Evolutionary conservation across 371 early-diverging fungal species (phyloP), one percentile per base, ranked within the genome.

Genomic region (Encephalitozoon intestinalis): DNA sequence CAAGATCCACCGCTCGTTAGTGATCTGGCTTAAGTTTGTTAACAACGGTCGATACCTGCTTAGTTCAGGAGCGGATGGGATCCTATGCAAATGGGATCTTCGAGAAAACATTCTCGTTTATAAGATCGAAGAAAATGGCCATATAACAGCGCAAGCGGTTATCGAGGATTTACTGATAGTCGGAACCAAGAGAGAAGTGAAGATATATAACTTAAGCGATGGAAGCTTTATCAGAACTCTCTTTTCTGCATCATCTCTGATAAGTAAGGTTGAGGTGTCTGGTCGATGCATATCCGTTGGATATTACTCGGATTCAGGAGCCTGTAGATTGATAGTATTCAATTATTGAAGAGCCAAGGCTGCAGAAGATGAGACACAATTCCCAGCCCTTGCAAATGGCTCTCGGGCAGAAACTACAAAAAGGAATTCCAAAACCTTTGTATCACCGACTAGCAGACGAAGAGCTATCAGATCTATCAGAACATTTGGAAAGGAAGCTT

Each of bases 51-150:
- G 63, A 37, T 76, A 63, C 72, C n/a, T 83, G 31, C 51, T 82
- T 25, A 77, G 80, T n/a, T 58, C 79, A 5, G 82, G 80, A 6
- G 70, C 70, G 23, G 78, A 77, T 68, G 78, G 83, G n/a, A 53
- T 34, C 11, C 11, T 84, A 11, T 34, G 50, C 37, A 81, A 80
- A 58, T 84, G 81, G 79, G 68, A 80, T 44, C 8, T 81, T 53
- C 4, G 28, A 25, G 75, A 43, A 30, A 34, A 63, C 4, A 40
- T 18, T 30, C 28, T 71, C 3, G 63, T 67, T 0, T 82, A 78
- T 58, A 67, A 21, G 11, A 82, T 84, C n/a, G 11, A 63, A 23
- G 72, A 72, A 43, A 25, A 43, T 25, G 30, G 26, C 9, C 53
- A 65, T 23, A 67, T 74, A 28, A 72, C 76, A 28, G 77, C 75